Conservation (phyloP, 441 rosid species). For the Arabidopsis hybrid region DNA sequence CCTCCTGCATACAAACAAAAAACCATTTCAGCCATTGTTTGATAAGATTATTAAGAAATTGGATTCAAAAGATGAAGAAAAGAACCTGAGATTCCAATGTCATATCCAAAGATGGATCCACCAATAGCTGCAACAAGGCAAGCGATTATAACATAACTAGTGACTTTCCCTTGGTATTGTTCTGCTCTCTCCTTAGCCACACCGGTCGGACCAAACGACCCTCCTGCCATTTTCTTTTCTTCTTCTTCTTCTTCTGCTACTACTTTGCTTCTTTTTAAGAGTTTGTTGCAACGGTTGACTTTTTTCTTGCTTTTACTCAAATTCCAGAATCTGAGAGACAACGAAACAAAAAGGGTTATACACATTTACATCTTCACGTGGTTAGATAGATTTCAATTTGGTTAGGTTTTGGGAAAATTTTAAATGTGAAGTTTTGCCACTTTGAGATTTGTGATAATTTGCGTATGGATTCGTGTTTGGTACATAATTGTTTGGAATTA, state of each 20-base stretch:
- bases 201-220: conserved; percentile 71
- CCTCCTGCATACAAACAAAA: conserved; percentile 64
- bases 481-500: conserved; percentile 2
- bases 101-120: conserved; percentile 90
- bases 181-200: conserved; percentile 89
- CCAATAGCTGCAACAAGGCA: conserved; percentile 84
- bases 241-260: conserved; percentile 4
- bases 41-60: not conserved
- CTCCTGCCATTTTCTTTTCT: conserved; percentile 68
- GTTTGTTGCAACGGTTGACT: conserved; percentile 18
- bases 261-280: conserved; percentile 2
- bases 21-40: conserved; percentile 6
- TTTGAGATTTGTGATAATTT: conserved; percentile 9
- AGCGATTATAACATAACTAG: conserved; percentile 66
- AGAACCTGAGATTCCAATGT: conserved; percentile 88
- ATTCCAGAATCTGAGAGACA: conserved; percentile 26
- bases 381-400: conserved; percentile 4
- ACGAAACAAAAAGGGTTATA: not conserved
- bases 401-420: not conserved
- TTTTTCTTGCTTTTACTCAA: not conserved
- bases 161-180: conserved; percentile 77
- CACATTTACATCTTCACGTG: conserved; percentile 35
- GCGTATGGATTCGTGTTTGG: conserved; percentile 26
- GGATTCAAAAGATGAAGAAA: not conserved
- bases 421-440: not conserved